Evolutionary conservation across 345 rosid genomes (phyloP).

Genomic region (Eucalyptus leucophloia): DNA sequence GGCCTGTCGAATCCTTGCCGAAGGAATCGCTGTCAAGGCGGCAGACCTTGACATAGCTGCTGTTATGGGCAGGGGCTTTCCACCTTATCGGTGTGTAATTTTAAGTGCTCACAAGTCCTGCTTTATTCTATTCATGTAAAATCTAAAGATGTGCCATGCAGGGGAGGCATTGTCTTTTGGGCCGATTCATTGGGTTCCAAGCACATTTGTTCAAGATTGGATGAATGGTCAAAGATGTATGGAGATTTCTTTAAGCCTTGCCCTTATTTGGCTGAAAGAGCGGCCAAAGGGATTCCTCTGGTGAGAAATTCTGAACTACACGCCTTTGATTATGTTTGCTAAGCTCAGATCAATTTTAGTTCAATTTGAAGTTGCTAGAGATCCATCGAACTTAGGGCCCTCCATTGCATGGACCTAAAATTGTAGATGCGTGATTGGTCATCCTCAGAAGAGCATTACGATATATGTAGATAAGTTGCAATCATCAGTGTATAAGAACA

Average conservation of each 20-base stretch:
- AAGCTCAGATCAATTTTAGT: not conserved
- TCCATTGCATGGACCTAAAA: not conserved
- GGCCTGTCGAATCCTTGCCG: slow-evolving; percentile 85
- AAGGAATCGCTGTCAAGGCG: slow-evolving; percentile 92
- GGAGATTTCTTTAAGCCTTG: slow-evolving; percentile 38
- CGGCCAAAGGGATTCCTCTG: slow-evolving; percentile 22
- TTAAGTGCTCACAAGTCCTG: not conserved
- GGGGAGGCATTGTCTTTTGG: slow-evolving; percentile 46
- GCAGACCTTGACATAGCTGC: slow-evolving; percentile 86
- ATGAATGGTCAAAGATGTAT: slow-evolving; percentile 29
- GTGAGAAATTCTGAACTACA: not conserved
- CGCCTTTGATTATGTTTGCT: not conserved
- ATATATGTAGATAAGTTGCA: not conserved
- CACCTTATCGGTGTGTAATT: slow-evolving; percentile 63
- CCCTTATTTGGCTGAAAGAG: slow-evolving; percentile 28
- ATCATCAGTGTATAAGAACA: not conserved
- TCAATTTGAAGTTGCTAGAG: not conserved
- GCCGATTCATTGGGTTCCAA: slow-evolving; percentile 20
- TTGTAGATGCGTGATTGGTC: not conserved
- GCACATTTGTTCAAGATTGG: slow-evolving; percentile 22
- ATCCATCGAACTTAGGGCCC: not conserved
- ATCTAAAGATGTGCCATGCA: not conserved
- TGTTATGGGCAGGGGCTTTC: slow-evolving; percentile 96
- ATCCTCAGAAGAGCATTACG: not conserved
- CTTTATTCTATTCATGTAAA: not conserved